A percentile compares a stretch with the other conserved stretches of the same genome.
Conservation (phyloP, 2,329 filamentous ascomycete genomes). For the Cladorrhinum sp. region DNA sequence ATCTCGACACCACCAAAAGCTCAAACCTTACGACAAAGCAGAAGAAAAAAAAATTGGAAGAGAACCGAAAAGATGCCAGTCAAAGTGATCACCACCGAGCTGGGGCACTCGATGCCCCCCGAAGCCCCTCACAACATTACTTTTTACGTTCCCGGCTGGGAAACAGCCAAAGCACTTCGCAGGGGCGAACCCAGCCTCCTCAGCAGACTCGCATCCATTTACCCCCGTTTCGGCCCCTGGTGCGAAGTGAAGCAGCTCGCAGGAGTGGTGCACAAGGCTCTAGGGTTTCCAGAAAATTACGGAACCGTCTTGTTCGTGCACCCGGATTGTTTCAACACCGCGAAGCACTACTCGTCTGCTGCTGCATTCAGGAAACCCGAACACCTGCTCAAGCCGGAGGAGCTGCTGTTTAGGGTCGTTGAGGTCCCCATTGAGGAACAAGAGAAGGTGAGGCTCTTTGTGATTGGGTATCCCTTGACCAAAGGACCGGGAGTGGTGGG, state of each 20-base stretch:
- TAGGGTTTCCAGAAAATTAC: constrained; percentile 30
- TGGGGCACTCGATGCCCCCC: constrained; percentile 47
- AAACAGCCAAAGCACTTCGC: constrained; percentile 41
- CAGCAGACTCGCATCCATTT: constrained; percentile 40
- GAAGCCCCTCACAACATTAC: constrained; percentile 47
- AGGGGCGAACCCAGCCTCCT: constrained; percentile 40
- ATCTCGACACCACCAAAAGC: neutral
- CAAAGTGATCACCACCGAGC: constrained; percentile 30
- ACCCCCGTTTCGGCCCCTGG: constrained; percentile 44
- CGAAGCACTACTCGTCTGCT: constrained; percentile 33
- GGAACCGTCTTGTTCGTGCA: constrained; percentile 31
- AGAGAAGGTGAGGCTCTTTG: constrained; percentile 39
- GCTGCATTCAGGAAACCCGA: constrained; percentile 33
- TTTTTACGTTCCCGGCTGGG: constrained; percentile 45
- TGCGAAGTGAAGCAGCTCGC: constrained; percentile 35
- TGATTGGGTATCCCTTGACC: constrained; percentile 39
- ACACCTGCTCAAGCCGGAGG: constrained; percentile 32
- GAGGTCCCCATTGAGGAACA: constrained; percentile 32
- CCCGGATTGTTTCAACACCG: constrained; percentile 29
- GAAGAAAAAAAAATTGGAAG: neutral
- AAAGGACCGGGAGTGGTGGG: constrained; percentile 38
- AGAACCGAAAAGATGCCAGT: constrained; percentile 21
- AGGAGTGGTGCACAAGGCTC: constrained; percentile 34
- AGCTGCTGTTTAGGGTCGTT: constrained; percentile 40
- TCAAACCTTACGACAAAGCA: neutral